Evolutionary conservation across 164 flowering plant species (phyloP).

Genomic region (Macadamia tetraphylla): DNA sequence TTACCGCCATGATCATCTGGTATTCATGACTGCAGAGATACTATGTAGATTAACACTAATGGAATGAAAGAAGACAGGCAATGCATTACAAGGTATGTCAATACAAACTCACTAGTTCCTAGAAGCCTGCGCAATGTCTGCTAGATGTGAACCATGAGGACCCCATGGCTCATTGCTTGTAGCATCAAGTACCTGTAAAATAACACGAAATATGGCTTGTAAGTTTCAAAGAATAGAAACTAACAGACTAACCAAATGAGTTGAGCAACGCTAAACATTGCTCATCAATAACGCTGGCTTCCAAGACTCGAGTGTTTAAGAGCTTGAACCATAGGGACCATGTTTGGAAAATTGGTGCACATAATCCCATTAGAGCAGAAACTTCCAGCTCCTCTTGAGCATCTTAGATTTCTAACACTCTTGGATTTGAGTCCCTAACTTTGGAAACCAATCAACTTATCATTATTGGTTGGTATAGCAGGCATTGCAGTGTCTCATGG

Average conservation of each 20-base stretch:
- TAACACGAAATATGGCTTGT: not conserved
- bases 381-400: too few relatives aligned
- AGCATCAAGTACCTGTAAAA: constrained; percentile 87
- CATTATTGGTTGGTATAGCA: too few relatives aligned
- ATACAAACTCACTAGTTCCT: constrained; percentile 66
- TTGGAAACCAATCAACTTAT: not conserved
- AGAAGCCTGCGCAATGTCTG: constrained; percentile 94
- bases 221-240: not conserved
- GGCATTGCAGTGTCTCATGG: too few relatives aligned
- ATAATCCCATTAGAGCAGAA: too few relatives aligned
- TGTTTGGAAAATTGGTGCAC: too few relatives aligned
- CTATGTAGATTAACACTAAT: constrained; percentile 6
- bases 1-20: constrained; percentile 87
- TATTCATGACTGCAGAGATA: constrained; percentile 69
- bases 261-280: too few relatives aligned
- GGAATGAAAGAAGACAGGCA: constrained; percentile 4
- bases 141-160: constrained; percentile 92
- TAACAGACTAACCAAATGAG: not conserved
- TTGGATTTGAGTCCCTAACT: not conserved
- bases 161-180: constrained; percentile 99
- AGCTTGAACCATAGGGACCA: too few relatives aligned
- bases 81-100: not conserved
- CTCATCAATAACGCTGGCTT: too few relatives aligned
- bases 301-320: too few relatives aligned
- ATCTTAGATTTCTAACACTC: not conserved